Conservation (phyloP, 768 basidiomycete species). For the Trametes elegans region DNA sequence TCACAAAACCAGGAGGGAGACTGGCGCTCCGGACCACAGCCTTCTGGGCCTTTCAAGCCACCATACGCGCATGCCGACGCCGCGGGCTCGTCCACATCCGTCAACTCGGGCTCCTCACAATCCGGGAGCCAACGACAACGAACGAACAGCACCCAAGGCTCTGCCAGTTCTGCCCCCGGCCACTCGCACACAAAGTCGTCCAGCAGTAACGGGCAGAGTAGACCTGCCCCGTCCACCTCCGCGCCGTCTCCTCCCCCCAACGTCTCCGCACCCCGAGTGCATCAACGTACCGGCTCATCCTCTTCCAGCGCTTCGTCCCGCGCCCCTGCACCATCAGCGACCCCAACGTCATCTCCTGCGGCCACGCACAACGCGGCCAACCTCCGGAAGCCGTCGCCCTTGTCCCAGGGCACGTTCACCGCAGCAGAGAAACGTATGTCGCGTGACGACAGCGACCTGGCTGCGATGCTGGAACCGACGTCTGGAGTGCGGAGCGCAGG, state of each 20-base stretch:
- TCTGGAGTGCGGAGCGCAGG: conserved; percentile 59
- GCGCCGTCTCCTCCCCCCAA: conserved; percentile 23
- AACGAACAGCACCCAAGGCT: conserved; percentile 71
- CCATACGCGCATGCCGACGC: conserved; percentile 81
- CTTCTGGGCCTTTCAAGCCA: conserved; percentile 53
- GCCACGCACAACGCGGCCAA: conserved; percentile 29
- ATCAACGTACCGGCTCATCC: conserved; percentile 50
- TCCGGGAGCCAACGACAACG: conserved; percentile 54
- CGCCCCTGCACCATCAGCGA: conserved; percentile 33
- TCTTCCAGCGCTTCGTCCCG: conserved; percentile 36
- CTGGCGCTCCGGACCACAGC: conserved; percentile 42
- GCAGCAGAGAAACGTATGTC: conserved; percentile 76
- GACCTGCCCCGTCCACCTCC: conserved; percentile 17
- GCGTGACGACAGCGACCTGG: conserved; percentile 70
- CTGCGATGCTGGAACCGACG: conserved; percentile 44
- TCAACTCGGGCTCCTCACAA: conserved; percentile 58
- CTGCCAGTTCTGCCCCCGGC: conserved; percentile 29
- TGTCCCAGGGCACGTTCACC: conserved; percentile 63
- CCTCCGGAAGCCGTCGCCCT: conserved; percentile 54
- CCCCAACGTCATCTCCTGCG: conserved; percentile 31
- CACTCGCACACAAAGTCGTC: conserved; percentile 19
- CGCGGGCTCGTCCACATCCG: conserved; percentile 73
- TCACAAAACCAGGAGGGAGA: conserved; percentile 38
- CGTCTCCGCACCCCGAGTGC: conserved; percentile 34
- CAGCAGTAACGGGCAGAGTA: conserved; percentile 23